A percentile compares a stretch with the other conserved stretches of the same genome.
Evolutionary conservation across 177 flowering plant genomes (phyloP).

Genomic region (Tripterygium wilfordii): DNA sequence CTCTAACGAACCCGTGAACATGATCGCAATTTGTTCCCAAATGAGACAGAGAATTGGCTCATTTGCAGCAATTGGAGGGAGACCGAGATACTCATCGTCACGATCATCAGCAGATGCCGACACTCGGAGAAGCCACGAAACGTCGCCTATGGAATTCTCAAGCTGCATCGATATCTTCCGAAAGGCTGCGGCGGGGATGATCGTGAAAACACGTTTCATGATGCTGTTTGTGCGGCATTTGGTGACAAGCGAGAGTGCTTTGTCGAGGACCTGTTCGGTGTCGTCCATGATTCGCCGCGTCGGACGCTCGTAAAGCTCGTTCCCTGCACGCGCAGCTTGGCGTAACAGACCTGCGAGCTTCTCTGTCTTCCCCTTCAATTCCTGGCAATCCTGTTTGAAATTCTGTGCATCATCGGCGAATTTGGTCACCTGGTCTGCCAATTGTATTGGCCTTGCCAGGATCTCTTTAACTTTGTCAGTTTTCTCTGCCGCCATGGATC

Average conservation of each 20-base stretch:
- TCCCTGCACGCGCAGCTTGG: slow-evolving; percentile 67
- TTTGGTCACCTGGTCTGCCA: slow-evolving; percentile 68
- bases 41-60: slow-evolving; percentile 74
- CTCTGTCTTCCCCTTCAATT: slow-evolving; percentile 59
- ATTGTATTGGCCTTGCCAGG: slow-evolving; percentile 55
- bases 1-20: slow-evolving; percentile 45
- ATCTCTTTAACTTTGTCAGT: slow-evolving; percentile 60
- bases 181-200: slow-evolving; percentile 64
- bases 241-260: slow-evolving; percentile 46
- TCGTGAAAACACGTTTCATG: slow-evolving; percentile 65
- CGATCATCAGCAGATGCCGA: slow-evolving; percentile 47
- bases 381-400: slow-evolving; percentile 54
- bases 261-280: slow-evolving; percentile 69
- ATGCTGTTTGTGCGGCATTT: slow-evolving; percentile 57
- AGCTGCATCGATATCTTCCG: slow-evolving; percentile 50
- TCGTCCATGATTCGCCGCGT: slow-evolving; percentile 73
- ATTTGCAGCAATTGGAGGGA: slow-evolving; percentile 80
- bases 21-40: slow-evolving; percentile 78
- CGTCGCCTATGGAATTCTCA: slow-evolving; percentile 74
- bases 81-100: slow-evolving; percentile 58
- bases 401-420: slow-evolving; percentile 43
- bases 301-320: slow-evolving; percentile 72
- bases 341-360: slow-evolving; percentile 62
- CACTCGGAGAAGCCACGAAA: slow-evolving; percentile 70
- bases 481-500: slow-evolving; percentile 63